Conservation (phyloP, 2,329 filamentous ascomycete genomes). For the Paraphoma chrysanthemicola region DNA sequence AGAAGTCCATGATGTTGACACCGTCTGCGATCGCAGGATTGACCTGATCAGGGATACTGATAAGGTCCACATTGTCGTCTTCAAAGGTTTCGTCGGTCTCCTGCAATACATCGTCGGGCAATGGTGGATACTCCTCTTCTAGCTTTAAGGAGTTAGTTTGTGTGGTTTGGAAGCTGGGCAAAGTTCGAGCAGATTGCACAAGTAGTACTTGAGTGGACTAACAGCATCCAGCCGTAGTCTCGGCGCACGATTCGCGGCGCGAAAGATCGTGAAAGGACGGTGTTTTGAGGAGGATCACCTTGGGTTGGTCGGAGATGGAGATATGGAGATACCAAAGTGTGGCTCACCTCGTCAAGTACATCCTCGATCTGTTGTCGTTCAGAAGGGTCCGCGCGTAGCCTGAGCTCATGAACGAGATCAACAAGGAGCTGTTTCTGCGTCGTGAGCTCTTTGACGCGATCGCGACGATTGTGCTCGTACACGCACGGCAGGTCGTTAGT, state of each 20-base stretch:
- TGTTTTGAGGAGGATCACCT: too few species aligned
- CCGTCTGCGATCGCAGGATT: not conserved
- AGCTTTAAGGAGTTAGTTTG: not conserved
- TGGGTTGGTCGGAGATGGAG: too few species aligned
- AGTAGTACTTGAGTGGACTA: too few species aligned
- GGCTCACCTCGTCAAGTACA: slow-evolving; percentile 1
- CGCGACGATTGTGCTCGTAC: not conserved
- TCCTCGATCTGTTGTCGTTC: not conserved
- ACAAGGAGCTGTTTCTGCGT: slow-evolving; percentile 1
- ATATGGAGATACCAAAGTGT: too few species aligned
- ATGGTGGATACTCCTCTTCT: not conserved
- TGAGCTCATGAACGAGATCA: slow-evolving; percentile 1
- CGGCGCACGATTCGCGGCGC: too few species aligned
- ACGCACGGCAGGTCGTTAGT: not conserved
- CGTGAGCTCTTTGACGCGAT: slow-evolving; percentile 1
- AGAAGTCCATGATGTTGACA: not conserved
- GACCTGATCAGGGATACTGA: not conserved
- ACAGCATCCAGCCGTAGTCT: too few species aligned
- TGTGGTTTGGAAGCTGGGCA: not conserved
- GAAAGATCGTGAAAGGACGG: too few species aligned
- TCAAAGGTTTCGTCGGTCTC: not conserved
- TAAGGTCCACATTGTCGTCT: not conserved
- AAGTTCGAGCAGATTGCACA: not conserved
- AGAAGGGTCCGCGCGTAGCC: not conserved
- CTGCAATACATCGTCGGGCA: not conserved